Conservation (phyloP, 148 eudicot species). For the Salicornia ramosissima region DNA sequence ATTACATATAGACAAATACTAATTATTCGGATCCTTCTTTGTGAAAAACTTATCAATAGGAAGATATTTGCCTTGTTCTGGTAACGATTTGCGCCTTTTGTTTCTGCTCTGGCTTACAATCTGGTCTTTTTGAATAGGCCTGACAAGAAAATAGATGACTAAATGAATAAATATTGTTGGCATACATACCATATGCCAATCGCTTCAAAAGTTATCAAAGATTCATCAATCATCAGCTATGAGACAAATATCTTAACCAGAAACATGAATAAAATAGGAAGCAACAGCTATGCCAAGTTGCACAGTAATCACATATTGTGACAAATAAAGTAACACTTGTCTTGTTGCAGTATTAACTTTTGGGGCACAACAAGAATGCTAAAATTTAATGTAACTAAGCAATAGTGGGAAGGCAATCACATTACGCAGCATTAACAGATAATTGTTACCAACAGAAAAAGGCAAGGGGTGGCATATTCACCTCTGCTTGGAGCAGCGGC, state of each 20-base stretch:
- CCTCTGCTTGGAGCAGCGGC: slow-evolving; percentile 43
- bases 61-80: slow-evolving; percentile 49
- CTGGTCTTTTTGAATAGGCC: slow-evolving; percentile 41
- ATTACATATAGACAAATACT: slow-evolving; percentile 10
- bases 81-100: slow-evolving; percentile 57
- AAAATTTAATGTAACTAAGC: neutral
- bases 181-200: neutral
- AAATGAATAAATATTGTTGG: neutral
- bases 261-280: neutral
- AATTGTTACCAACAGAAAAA: neutral
- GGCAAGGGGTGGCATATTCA: slow-evolving; percentile 19
- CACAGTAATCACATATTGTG: neutral
- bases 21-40: slow-evolving; percentile 38
- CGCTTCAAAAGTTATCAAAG: neutral
- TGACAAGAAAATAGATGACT: slow-evolving; percentile 26
- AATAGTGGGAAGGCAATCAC: neutral
- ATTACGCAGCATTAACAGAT: neutral
- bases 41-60: slow-evolving; percentile 67
- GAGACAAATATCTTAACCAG: neutral
- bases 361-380: neutral
- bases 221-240: neutral
- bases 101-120: slow-evolving; percentile 32
- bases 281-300: neutral
- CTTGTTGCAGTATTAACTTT: neutral
- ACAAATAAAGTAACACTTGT: neutral